Evolutionary conservation across 1,284 basidiomycete species (phyloP).

Genomic region (Cryptococcus hybrid): DNA sequence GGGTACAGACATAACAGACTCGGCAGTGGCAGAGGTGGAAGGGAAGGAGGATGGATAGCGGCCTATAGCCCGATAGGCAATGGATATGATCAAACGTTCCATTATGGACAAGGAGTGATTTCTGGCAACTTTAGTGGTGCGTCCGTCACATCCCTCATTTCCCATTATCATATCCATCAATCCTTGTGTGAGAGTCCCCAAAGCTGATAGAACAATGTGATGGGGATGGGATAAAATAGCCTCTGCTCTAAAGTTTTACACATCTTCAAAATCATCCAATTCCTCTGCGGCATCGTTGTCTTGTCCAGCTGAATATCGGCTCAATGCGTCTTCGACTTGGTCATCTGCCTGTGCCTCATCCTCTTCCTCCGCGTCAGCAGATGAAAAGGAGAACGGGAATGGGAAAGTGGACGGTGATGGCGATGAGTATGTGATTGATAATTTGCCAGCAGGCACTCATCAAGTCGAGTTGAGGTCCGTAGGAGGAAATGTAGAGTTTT

Average conservation of each 20-base stretch:
- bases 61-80: constrained; percentile 23
- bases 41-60: constrained; percentile 17
- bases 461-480: constrained; percentile 14
- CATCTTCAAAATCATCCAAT: not conserved
- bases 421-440: constrained; percentile 1
- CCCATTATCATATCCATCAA: too few relatives aligned
- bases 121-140: too few relatives aligned
- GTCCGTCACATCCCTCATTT: too few relatives aligned
- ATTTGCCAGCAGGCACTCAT: constrained; percentile 24
- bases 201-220: not conserved
- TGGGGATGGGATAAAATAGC: not conserved
- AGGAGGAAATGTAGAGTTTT: constrained; percentile 13
- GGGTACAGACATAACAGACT: not conserved
- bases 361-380: too few relatives aligned
- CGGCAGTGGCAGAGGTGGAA: not conserved
- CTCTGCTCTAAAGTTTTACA: not conserved
- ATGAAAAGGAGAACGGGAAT: not conserved
- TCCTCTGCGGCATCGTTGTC: constrained; percentile 2
- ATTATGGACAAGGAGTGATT: constrained; percentile 6
- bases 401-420: not conserved
- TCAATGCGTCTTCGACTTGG: constrained; percentile 21
- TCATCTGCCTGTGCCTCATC: constrained; percentile 10
- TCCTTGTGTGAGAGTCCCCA: not conserved
- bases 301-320: constrained; percentile 15
- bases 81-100: constrained; percentile 37